Evolutionary conservation across 2,329 filamentous ascomycete species (phyloP), one percentile per base, ranked within the genome.

Genomic region (Fusarium sp.): DNA sequence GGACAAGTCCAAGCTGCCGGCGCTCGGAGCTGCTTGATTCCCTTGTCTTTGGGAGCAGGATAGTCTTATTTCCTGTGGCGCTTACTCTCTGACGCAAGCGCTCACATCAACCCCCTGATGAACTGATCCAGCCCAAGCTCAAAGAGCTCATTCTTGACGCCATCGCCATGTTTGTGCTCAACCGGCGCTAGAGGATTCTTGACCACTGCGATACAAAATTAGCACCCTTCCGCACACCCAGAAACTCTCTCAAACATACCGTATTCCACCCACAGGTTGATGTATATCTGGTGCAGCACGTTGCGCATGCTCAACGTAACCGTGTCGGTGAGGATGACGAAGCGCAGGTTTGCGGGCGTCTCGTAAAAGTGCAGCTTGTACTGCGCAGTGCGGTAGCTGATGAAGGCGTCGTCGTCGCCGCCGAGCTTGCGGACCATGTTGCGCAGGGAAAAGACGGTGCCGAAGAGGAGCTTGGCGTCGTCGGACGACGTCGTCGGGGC

Each of bases 351-450:
- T 62, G 95, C 97, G 1, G 95, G 95, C 14, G 97, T 98, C 87
- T 99, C 97, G 88, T 98, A 99, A 87, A 97, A 99, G 86, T 99
- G 97, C 78, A 99, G 90, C 86, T 98, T 98, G 88, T 99, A 99
- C 84, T 98, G 93, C 77, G 90, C 94, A 63, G 97, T 99, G 78
- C 95, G 93, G 85, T 94, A 99, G 77, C 93, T 95, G 78, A 99
- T 93, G 84, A 99, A 99, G 81, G 94, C 95, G 86, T 98, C 96
- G 82, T 98, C 95, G 64, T 94, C 92, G 75, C 96, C 96, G 80
- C 96, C 96, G 57, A 99, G 90, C 87, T 98, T 98, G 83, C 95
- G 94, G 72, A 94, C 95, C 93, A 99, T 98, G 85, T 98, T 98
- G 79, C 97, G 93, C 78, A 99, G 88, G 58, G 95, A 98, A 87